A percentile compares a stretch with the other conserved stretches of the same genome.
Conservation (phyloP, 495 filamentous ascomycete genomes). For the Astrothelium macrocarpum region DNA sequence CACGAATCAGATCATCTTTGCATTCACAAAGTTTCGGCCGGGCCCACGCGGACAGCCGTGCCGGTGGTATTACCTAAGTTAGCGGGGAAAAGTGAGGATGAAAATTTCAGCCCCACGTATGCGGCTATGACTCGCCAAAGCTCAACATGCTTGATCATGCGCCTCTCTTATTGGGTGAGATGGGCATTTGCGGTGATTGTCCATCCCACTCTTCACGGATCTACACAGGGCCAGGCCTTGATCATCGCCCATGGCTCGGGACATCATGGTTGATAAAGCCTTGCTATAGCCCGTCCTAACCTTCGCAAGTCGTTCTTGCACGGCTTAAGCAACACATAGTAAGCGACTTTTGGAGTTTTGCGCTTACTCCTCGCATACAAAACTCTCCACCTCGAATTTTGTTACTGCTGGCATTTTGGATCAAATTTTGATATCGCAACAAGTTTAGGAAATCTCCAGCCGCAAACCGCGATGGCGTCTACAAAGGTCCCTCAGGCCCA, state of each 20-base stretch:
- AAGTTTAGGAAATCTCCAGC: background rate
- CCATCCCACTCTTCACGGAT: background rate
- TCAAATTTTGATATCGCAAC: background rate
- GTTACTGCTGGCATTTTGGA: background rate
- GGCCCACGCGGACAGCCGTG: background rate
- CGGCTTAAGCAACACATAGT: slow-evolving; percentile 5
- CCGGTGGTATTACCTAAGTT: too few species aligned
- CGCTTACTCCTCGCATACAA: slow-evolving; percentile 27
- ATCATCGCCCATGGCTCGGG: background rate
- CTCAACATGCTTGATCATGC: background rate
- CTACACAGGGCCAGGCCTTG: background rate
- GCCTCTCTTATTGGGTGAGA: background rate
- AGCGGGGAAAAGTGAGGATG: background rate
- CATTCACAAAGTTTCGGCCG: background rate
- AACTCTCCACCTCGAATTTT: slow-evolving; percentile 20
- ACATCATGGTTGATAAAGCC: background rate
- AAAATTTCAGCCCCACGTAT: background rate
- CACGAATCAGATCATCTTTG: background rate
- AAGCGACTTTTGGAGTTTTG: slow-evolving; percentile 38
- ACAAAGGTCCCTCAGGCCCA: slow-evolving; percentile 6
- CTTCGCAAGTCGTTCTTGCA: too few species aligned
- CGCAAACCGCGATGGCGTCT: slow-evolving; percentile 8
- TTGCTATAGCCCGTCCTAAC: too few species aligned
- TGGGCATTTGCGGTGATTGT: background rate
- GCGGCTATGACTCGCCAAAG: background rate